These are phyloP conservation scores for Orbilia oligospora DNA, from an alignment of 2,329 filamentous ascomycete genomes.

Conservation along the genomic window DNA sequence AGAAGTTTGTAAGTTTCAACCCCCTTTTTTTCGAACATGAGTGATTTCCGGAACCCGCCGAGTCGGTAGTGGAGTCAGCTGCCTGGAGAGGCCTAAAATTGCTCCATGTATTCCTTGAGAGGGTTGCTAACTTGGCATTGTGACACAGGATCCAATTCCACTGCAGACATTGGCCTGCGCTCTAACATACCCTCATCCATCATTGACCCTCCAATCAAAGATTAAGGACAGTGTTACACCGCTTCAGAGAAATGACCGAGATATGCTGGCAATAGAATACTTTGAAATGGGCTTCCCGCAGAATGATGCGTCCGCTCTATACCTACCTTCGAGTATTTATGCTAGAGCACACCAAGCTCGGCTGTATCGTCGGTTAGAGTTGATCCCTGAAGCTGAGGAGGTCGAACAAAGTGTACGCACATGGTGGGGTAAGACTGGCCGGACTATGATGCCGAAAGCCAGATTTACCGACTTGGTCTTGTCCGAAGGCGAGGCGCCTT, in stretches of 20 bases:
- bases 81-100: constrained; percentile 8
- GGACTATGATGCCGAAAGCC: constrained; percentile 50
- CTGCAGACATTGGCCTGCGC: constrained; percentile 57
- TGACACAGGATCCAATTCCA: constrained; percentile 55
- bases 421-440: constrained; percentile 50
- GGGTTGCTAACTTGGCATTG: constrained; percentile 31
- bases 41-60: constrained; percentile 32
- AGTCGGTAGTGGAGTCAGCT: constrained; percentile 28
- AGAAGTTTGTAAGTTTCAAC: constrained; percentile 57
- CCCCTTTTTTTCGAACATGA: constrained; percentile 18
- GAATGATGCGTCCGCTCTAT: constrained; percentile 28
- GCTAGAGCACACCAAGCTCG: constrained; percentile 56
- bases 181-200: constrained; percentile 55
- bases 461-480: constrained; percentile 51
- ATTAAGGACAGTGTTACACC: constrained; percentile 52
- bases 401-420: constrained; percentile 41
- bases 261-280: constrained; percentile 57
- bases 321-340: constrained; percentile 53
- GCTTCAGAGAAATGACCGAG: constrained; percentile 46
- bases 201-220: constrained; percentile 43
- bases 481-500: constrained; percentile 47
- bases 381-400: constrained; percentile 39
- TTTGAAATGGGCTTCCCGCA: constrained; percentile 57
- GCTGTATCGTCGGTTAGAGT: constrained; percentile 37
- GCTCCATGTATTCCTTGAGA: constrained; percentile 12